These are phyloP conservation scores for Arthrobotrys sphaeroides DNA, from an alignment of 2,329 filamentous ascomycete species.

Conservation along the genomic window DNA sequence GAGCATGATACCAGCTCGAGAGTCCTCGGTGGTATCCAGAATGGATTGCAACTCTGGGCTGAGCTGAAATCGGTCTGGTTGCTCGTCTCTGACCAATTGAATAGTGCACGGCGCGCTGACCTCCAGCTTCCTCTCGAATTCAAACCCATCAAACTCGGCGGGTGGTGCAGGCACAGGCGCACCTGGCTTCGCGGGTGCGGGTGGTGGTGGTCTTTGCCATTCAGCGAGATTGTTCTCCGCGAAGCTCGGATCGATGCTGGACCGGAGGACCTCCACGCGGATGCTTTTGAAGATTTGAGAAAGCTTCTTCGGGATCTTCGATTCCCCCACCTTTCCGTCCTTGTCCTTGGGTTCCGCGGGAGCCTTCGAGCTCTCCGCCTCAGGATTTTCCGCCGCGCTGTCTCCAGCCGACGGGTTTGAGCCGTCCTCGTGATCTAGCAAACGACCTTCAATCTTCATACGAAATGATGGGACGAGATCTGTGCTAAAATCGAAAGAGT, in stretches of 20 bases:
- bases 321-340: slow-evolving; percentile 62
- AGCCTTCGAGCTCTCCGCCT: slow-evolving; percentile 61
- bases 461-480: slow-evolving; percentile 81
- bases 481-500: slow-evolving; percentile 79
- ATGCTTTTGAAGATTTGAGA: slow-evolving; percentile 86
- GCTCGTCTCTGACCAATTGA: slow-evolving; percentile 84
- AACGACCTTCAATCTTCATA: slow-evolving; percentile 88
- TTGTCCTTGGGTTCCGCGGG: slow-evolving; percentile 63
- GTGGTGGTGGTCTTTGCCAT: slow-evolving; percentile 82
- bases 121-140: slow-evolving; percentile 90
- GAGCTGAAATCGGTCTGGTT: slow-evolving; percentile 82
- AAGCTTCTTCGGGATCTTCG: slow-evolving; percentile 68
- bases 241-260: slow-evolving; percentile 71
- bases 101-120: slow-evolving; percentile 92
- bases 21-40: slow-evolving; percentile 85
- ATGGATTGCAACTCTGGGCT: slow-evolving; percentile 82
- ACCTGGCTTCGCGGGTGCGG: slow-evolving; percentile 65
- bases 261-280: slow-evolving; percentile 70
- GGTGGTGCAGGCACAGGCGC: slow-evolving; percentile 65
- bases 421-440: slow-evolving; percentile 74
- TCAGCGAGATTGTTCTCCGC: slow-evolving; percentile 72
- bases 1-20: slow-evolving; percentile 85
- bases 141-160: slow-evolving; percentile 86
- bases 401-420: background rate
- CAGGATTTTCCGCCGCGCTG: slow-evolving; percentile 19